Evolutionary conservation across 1,284 basidiomycete species (phyloP).

Genomic region (Tausonia pullulans): DNA sequence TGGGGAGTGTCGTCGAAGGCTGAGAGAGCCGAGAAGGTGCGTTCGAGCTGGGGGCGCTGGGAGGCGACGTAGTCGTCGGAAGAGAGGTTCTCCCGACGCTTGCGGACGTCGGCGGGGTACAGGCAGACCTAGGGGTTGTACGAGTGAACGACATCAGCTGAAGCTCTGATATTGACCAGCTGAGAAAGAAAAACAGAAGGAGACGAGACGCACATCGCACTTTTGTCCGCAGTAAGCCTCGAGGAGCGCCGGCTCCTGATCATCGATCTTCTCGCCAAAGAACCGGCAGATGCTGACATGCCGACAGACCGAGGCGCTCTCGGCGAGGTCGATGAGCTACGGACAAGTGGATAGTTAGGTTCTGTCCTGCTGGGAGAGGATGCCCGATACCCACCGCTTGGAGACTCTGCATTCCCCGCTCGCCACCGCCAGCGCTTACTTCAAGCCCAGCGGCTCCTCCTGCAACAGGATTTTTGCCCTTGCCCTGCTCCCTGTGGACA

Average conservation of each 20-base stretch:
- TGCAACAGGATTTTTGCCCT: conserved; percentile 13
- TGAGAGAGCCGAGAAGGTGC: neutral
- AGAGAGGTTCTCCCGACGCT: conserved; percentile 43
- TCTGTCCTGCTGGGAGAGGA: neutral
- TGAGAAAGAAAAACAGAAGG: neutral
- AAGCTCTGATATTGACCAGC: too few relatives aligned
- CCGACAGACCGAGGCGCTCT: conserved; percentile 52
- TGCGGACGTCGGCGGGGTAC: conserved; percentile 51
- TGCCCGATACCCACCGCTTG: conserved; percentile 41
- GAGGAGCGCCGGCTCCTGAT: conserved; percentile 39
- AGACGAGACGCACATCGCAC: conserved; percentile 58
- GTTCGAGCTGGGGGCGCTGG: conserved; percentile 26
- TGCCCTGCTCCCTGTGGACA: conserved; percentile 37
- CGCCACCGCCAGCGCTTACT: neutral
- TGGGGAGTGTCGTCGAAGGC: neutral
- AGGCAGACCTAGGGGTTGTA: conserved; percentile 50
- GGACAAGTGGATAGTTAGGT: neutral
- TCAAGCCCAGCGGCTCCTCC: neutral
- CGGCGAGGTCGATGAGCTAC: conserved; percentile 42
- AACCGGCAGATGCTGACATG: conserved; percentile 70
- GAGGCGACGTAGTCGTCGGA: conserved; percentile 38
- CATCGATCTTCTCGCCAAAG: conserved; percentile 63
- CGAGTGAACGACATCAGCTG: too few relatives aligned
- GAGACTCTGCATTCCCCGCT: conserved; percentile 45
- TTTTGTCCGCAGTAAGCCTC: conserved; percentile 58